Evolutionary conservation across 2,329 filamentous ascomycete species (phyloP).

Genomic region (Phialemonium atrogriseum): DNA sequence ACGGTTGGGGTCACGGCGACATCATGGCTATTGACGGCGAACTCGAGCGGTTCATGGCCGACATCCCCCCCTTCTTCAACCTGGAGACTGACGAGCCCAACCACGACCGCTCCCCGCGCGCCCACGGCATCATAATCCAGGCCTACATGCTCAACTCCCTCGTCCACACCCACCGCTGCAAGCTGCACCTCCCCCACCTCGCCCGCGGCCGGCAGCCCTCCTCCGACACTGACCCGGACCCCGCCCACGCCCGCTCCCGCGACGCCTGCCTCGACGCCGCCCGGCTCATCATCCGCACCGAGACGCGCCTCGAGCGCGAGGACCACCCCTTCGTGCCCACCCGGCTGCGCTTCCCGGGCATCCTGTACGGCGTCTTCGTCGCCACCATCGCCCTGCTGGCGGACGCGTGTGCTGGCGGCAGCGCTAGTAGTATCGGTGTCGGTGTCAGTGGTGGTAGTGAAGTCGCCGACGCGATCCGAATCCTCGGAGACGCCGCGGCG

Average conservation of each 20-base stretch:
- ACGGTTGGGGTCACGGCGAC: too few relatives aligned
- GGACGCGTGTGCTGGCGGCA: slow-evolving; percentile 1
- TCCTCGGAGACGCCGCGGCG: neutral
- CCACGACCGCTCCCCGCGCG: neutral
- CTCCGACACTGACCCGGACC: neutral
- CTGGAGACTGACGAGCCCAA: neutral
- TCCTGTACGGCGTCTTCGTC: neutral
- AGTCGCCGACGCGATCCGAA: too few relatives aligned
- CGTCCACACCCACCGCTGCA: slow-evolving; percentile 1
- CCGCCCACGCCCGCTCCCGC: slow-evolving; percentile 1
- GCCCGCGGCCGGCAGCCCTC: too few relatives aligned
- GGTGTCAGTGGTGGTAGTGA: neutral
- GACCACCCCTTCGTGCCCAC: neutral
- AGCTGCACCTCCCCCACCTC: slow-evolving; percentile 1
- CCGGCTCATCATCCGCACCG: neutral
- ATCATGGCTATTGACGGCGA: slow-evolving; percentile 1
- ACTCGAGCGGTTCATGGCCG: neutral
- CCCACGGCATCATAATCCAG: neutral
- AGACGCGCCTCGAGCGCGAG: neutral
- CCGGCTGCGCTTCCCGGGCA: slow-evolving; percentile 1
- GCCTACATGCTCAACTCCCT: slow-evolving; percentile 1
- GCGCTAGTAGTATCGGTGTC: neutral
- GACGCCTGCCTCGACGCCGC: slow-evolving; percentile 1
- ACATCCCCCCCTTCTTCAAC: slow-evolving; percentile 1
- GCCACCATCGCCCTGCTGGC: neutral